phyloP scores from a whole-genome alignment of 129 eudicot species.

The Heracleum sosnowskyi region DNA sequence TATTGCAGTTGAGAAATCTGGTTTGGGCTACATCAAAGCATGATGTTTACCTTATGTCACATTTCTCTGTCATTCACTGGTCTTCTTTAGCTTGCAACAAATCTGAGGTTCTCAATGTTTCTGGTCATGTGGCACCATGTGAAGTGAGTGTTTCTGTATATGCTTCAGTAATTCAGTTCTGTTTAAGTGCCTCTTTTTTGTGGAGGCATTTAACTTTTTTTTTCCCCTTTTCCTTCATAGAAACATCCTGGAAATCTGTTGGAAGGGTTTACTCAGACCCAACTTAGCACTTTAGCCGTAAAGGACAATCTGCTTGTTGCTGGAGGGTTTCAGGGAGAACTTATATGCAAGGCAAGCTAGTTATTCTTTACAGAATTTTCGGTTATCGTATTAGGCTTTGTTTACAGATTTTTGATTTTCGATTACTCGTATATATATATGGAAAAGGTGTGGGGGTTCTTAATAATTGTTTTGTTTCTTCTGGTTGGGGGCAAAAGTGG shows the following conservation, averaged over 20 bases:
- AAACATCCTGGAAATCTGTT: slow-evolving; percentile 81
- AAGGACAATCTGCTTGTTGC: slow-evolving; percentile 77
- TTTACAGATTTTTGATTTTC: too few species aligned
- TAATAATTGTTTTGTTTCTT: neutral
- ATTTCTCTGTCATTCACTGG: slow-evolving; percentile 67
- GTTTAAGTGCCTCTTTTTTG: neutral
- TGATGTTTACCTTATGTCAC: slow-evolving; percentile 76
- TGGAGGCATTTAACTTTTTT: neutral
- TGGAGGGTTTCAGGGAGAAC: slow-evolving; percentile 89
- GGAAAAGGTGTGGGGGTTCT: neutral
- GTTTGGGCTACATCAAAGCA: slow-evolving; percentile 92
- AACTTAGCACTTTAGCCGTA: slow-evolving; percentile 83
- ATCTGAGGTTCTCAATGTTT: slow-evolving; percentile 68
- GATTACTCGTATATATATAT: neutral
- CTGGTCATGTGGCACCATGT: slow-evolving; percentile 78
- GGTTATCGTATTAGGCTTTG: neutral
- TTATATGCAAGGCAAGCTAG: slow-evolving; percentile 71
- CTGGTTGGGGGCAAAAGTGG: neutral
- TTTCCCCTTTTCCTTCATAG: slow-evolving; percentile 18
- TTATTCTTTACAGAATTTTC: neutral
- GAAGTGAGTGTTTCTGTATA: slow-evolving; percentile 42
- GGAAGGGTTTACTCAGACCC: slow-evolving; percentile 83
- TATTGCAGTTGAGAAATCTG: slow-evolving; percentile 67
- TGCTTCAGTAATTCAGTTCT: neutral
- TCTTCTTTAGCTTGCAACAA: slow-evolving; percentile 54